Percentiles rank a stretch among this genome's conserved stretches.
phyloP scores from a whole-genome alignment of 1,284 basidiomycete species.

The Naganishia liquefaciens region DNA sequence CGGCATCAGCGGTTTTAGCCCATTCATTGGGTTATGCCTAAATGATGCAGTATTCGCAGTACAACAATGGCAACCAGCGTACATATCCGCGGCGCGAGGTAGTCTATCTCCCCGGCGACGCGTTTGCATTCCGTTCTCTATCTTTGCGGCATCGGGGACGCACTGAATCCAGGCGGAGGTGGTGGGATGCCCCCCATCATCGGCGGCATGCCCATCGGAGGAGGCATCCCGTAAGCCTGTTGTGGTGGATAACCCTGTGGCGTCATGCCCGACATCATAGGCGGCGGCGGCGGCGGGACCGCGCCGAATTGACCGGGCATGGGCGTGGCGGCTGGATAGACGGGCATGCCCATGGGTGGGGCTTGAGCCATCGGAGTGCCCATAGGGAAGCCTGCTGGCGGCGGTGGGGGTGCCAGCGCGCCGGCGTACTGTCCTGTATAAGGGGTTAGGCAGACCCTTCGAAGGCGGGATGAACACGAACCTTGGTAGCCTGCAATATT shows the following conservation, averaged over 20 bases:
- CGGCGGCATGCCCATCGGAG: constrained; percentile 34
- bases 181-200: constrained; percentile 34
- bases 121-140: neutral
- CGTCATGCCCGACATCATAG: constrained; percentile 32
- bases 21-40: too few species aligned
- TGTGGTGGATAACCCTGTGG: constrained; percentile 30
- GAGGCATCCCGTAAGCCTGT: constrained; percentile 20
- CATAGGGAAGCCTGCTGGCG: constrained; percentile 43
- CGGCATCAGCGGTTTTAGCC: too few species aligned
- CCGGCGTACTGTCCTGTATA: constrained; percentile 79
- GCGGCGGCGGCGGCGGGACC: constrained; percentile 53
- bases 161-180: constrained; percentile 33
- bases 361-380: constrained; percentile 41
- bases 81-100: too few species aligned
- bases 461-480: constrained; percentile 33
- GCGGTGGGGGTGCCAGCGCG: constrained; percentile 69
- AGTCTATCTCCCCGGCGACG: too few species aligned
- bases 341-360: constrained; percentile 54
- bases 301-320: constrained; percentile 36
- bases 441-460: constrained; percentile 57
- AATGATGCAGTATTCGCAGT: too few species aligned
- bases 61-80: too few species aligned
- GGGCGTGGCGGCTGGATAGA: constrained; percentile 36
- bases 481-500: constrained; percentile 46
- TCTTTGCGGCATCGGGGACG: constrained; percentile 27